Base-by-base conservation (phyloP, 1,284 basidiomycete genomes). In the Flammula alnicola region DNA sequence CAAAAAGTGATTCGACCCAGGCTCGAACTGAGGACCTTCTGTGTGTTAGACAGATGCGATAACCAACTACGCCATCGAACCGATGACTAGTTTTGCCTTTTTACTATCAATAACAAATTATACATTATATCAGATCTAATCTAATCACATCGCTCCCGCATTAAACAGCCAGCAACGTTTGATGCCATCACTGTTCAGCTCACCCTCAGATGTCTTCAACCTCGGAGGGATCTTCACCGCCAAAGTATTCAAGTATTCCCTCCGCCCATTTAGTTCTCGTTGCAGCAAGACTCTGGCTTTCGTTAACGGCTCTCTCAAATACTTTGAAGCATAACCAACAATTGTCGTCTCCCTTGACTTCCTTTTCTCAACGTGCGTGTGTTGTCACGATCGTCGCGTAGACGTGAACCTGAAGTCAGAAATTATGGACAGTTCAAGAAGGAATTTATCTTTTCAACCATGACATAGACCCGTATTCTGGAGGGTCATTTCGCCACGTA, bases 401-500 rank as follows among this genome's bases (percentile, higher is more conserved):
- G 32, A 41, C 23, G 27, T 11, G 31, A 32, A 11, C 26, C 41
- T 3, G 44, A 38, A 22, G 48, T n/a, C 32, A n/a, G n/a, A n/a
- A n/a, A 39, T 38, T 9, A 32, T 30, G 41, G 49, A 32, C 42
- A 96, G 94, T 97, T 51, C 83, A 85, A 61, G 95, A 97, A 69
- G 93, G 94, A 2, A 77, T 94, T 7, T 93, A 86, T 67, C 77
- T 96, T 10, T 85, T 84, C 57, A 70, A 77, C 27, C 75, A 87
- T 68, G 83, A 81, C 4, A 72, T 91, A 23, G 83, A 95, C 63
- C 93, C 94, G 19, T 97, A 97, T 62, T 79, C 84, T 48, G 92
- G 91, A 38, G 90, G 91, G 1, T 72, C 84, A 9, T 93, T 95
- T 63, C 80, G 88, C 63, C 93, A 95, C 68, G 93, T 95, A 70